Evolutionary conservation across 352 stramenopile genomes (phyloP).

Genomic region (Paralagenidium karlingii): DNA sequence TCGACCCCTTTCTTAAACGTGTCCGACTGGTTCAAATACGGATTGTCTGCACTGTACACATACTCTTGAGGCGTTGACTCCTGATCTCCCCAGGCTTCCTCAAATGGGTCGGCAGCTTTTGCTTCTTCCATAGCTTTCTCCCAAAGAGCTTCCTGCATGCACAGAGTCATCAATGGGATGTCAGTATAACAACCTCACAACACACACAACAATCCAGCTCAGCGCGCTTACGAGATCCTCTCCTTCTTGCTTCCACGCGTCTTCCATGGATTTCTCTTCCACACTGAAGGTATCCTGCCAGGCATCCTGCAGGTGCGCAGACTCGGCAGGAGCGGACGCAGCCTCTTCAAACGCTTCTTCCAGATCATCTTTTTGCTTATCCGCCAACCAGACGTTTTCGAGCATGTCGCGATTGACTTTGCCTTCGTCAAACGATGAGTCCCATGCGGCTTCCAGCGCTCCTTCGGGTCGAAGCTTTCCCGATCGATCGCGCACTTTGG

Average conservation of each 20-base stretch:
- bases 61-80: constrained; percentile 31
- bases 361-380: constrained; percentile 14
- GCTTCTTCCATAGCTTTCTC: constrained; percentile 67
- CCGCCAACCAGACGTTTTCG: constrained; percentile 35
- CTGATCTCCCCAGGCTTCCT: constrained; percentile 40
- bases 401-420: constrained; percentile 49
- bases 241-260: constrained; percentile 23
- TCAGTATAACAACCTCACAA: neutral
- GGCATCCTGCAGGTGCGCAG: neutral
- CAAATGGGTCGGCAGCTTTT: constrained; percentile 54
- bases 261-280: constrained; percentile 41
- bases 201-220: constrained; percentile 1
- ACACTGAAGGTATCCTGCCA: constrained; percentile 2
- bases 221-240: constrained; percentile 31
- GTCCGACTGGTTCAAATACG: constrained; percentile 41
- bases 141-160: constrained; percentile 45
- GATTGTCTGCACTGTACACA: constrained; percentile 65
- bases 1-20: constrained; percentile 63
- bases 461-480: constrained; percentile 22
- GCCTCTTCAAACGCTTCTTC: neutral
- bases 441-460: constrained; percentile 53
- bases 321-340: no score
- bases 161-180: no score
- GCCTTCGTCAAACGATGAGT: constrained; percentile 20
- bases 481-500: constrained; percentile 23